Conservation (phyloP, 2,329 filamentous ascomycete genomes). For the Dothiorella sarmentorum region DNA sequence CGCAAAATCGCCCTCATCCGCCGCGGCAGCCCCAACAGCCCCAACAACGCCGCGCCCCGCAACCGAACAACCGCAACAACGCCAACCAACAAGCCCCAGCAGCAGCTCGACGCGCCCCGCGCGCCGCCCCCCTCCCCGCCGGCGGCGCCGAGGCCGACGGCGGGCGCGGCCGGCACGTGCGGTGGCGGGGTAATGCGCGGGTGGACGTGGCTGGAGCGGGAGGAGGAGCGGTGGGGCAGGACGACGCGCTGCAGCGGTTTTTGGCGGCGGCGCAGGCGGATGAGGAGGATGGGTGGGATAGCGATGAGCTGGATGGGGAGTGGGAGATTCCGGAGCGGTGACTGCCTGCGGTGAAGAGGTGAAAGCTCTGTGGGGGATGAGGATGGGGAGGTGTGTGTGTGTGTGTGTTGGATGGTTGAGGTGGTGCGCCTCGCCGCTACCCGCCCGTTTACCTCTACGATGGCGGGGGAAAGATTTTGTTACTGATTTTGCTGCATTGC, state of each 20-base stretch:
- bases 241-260: constrained; percentile 48
- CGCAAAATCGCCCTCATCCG: not conserved
- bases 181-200: not conserved
- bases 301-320: constrained; percentile 51
- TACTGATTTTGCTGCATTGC: too few relatives aligned
- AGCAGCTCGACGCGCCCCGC: too few relatives aligned
- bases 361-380: not conserved
- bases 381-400: too few relatives aligned
- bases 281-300: constrained; percentile 58
- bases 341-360: not conserved
- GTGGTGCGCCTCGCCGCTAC: too few relatives aligned
- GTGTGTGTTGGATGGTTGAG: not conserved
- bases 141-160: not conserved
- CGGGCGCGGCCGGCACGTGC: not conserved
- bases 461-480: too few relatives aligned
- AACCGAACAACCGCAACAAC: not conserved
- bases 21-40: not conserved
- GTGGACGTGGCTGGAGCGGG: too few relatives aligned
- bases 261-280: constrained; percentile 51
- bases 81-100: not conserved
- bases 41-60: not conserved
- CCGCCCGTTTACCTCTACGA: too few relatives aligned
- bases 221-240: too few relatives aligned
- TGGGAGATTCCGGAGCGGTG: constrained; percentile 22
- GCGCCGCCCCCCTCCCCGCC: not conserved